Evolutionary conservation across 805 yeast species (phyloP).

Genomic region (Yamadazyma takamatsuzukensis): DNA sequence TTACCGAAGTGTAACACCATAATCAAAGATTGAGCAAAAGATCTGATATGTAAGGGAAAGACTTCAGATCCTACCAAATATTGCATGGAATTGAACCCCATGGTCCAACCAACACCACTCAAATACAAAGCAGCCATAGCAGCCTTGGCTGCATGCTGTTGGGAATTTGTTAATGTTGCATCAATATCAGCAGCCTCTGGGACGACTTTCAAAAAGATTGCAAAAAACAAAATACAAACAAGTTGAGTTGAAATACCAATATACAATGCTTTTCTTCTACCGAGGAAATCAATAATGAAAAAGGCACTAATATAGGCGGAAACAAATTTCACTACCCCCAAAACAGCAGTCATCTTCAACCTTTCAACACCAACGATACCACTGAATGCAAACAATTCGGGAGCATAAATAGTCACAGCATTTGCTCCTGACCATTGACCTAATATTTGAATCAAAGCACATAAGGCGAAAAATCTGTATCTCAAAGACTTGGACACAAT

Average conservation of each 20-base stretch:
- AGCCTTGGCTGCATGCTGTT: slow-evolving; percentile 37
- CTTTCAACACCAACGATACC: slow-evolving; percentile 42
- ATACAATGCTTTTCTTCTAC: slow-evolving; percentile 49
- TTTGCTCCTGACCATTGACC: slow-evolving; percentile 62
- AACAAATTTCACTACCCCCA: slow-evolving; percentile 51
- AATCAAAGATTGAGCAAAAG: slow-evolving; percentile 46
- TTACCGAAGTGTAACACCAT: slow-evolving; percentile 57
- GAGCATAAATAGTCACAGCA: slow-evolving; percentile 54
- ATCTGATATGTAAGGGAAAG: slow-evolving; percentile 49
- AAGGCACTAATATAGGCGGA: slow-evolving; percentile 50
- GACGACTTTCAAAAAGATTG: slow-evolving; percentile 42
- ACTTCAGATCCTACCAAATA: slow-evolving; percentile 54
- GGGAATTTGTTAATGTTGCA: slow-evolving; percentile 24
- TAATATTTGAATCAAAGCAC: slow-evolving; percentile 42
- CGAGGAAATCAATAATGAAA: slow-evolving; percentile 51
- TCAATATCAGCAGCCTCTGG: slow-evolving; percentile 38
- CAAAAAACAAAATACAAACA: slow-evolving; percentile 42
- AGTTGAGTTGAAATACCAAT: slow-evolving; percentile 46
- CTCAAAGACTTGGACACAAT: slow-evolving; percentile 30
- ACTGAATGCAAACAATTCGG: slow-evolving; percentile 46
- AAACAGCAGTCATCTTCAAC: slow-evolving; percentile 46
- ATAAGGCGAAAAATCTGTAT: slow-evolving; percentile 43
- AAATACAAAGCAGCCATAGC: slow-evolving; percentile 50
- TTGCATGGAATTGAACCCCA: slow-evolving; percentile 57
- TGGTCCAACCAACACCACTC: slow-evolving; percentile 55